A percentile compares a stretch with the other conserved stretches of the same genome.
Conservation (phyloP, 2,329 filamentous ascomycete species). For the Nothopassalora personata region DNA sequence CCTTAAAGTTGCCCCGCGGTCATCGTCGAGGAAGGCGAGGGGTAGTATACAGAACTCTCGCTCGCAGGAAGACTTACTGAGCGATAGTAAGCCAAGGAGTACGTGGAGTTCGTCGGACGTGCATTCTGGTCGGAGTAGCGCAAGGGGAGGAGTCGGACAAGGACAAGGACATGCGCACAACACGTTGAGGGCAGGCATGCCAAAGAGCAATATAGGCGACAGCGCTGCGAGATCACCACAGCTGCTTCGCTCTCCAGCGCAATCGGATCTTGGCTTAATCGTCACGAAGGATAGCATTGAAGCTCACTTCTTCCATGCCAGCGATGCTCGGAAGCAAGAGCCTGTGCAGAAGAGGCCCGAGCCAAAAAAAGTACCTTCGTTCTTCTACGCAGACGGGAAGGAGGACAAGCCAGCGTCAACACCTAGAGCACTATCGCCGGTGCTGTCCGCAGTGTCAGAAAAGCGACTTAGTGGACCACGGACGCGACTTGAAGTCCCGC, state of each 20-base stretch:
- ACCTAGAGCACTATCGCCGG: slow-evolving; percentile 37
- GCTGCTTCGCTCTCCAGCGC: slow-evolving; percentile 33
- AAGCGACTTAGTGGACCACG: slow-evolving; percentile 20
- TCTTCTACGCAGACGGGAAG: slow-evolving; percentile 50
- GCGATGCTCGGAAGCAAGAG: slow-evolving; percentile 53
- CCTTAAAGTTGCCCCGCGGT: slow-evolving; percentile 69
- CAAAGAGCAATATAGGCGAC: slow-evolving; percentile 37
- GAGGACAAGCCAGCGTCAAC: slow-evolving; percentile 31
- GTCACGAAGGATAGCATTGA: slow-evolving; percentile 30
- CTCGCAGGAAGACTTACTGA: slow-evolving; percentile 18
- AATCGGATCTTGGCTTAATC: slow-evolving; percentile 25
- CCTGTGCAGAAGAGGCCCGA: slow-evolving; percentile 31
- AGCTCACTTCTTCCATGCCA: slow-evolving; percentile 88
- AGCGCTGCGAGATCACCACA: slow-evolving; percentile 25
- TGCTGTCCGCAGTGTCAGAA: slow-evolving; percentile 30
- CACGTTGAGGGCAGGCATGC: slow-evolving; percentile 22
- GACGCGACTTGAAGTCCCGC: slow-evolving; percentile 17
- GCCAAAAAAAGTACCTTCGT: slow-evolving; percentile 43
- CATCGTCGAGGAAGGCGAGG: slow-evolving; percentile 65
- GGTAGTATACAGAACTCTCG: slow-evolving; percentile 63
- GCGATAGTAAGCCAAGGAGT: slow-evolving; percentile 8
- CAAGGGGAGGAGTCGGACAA: slow-evolving; percentile 16
- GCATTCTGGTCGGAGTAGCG: slow-evolving; percentile 13
- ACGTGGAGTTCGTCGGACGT: slow-evolving; percentile 9
- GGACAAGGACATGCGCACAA: slow-evolving; percentile 4